Evolutionary conservation across 805 yeast species (phyloP).

Genomic region (Wickerhamomyces canadensis): DNA sequence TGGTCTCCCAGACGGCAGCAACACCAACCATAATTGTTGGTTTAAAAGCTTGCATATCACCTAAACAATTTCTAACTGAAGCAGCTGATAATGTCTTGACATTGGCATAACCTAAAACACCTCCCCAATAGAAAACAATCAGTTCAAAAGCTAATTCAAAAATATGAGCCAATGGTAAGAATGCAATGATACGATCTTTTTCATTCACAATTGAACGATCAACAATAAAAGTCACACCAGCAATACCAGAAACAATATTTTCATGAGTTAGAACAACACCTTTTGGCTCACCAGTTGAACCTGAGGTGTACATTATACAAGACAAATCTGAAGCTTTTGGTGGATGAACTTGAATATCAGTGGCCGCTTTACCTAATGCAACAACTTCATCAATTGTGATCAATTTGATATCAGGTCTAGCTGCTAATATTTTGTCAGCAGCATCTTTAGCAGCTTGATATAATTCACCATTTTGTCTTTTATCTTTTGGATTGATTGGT

Average conservation of each 20-base stretch:
- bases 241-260: conserved; percentile 77
- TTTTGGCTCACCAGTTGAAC: conserved; percentile 78
- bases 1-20: conserved; percentile 96
- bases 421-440: conserved; percentile 48
- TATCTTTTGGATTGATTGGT: conserved; percentile 52
- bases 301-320: conserved; percentile 69
- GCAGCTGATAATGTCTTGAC: conserved; percentile 86
- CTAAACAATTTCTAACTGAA: conserved; percentile 77
- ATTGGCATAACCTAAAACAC: conserved; percentile 80
- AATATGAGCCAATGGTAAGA: conserved; percentile 94
- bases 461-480: conserved; percentile 54
- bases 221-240: conserved; percentile 70
- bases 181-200: conserved; percentile 74
- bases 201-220: conserved; percentile 42
- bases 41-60: conserved; percentile 80
- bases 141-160: conserved; percentile 89
- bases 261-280: conserved; percentile 64
- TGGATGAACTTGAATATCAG: conserved; percentile 29
- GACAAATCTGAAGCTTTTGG: conserved; percentile 48
- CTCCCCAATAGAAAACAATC: conserved; percentile 82
- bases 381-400: conserved; percentile 60
- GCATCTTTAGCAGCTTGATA: conserved; percentile 56
- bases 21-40: conserved; percentile 98
- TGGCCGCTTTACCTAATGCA: conserved; percentile 52
- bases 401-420: conserved; percentile 75